Percentiles rank a stretch among this genome's conserved stretches.
phyloP scores from a whole-genome alignment of 176 grass and related monocot species.

The Oryza meyeriana region DNA sequence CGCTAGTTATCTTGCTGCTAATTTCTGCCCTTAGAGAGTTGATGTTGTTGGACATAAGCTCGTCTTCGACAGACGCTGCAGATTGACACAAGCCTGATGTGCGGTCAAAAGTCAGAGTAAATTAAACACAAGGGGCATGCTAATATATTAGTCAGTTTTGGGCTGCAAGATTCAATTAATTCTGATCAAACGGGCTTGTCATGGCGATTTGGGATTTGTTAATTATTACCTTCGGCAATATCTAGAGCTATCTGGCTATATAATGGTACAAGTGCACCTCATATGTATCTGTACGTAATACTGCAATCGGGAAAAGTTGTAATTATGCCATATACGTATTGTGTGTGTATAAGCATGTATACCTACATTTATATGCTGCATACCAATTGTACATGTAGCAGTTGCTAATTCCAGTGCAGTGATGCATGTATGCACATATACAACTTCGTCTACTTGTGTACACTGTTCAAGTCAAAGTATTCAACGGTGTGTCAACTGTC shows the following conservation, averaged over 20 bases:
- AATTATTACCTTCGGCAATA: background rate
- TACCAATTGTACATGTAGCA: background rate
- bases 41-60: too few relatives aligned
- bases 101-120: background rate
- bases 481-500: background rate
- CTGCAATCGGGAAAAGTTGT: background rate
- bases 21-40: background rate
- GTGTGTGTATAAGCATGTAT: background rate
- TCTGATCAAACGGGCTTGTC: background rate
- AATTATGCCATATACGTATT: background rate
- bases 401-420: background rate
- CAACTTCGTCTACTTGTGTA: background rate
- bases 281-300: background rate
- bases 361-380: background rate
- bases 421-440: background rate
- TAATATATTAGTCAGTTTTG: background rate
- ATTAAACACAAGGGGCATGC: background rate
- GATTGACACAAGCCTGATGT: background rate
- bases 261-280: background rate
- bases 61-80: background rate
- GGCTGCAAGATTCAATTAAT: background rate
- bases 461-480: background rate
- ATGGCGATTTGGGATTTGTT: background rate
- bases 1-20: background rate
- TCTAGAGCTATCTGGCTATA: background rate